Percentiles rank a stretch among this genome's conserved stretches.
Conservation (phyloP, 257 asterid species). For the Apocynum venetum region DNA sequence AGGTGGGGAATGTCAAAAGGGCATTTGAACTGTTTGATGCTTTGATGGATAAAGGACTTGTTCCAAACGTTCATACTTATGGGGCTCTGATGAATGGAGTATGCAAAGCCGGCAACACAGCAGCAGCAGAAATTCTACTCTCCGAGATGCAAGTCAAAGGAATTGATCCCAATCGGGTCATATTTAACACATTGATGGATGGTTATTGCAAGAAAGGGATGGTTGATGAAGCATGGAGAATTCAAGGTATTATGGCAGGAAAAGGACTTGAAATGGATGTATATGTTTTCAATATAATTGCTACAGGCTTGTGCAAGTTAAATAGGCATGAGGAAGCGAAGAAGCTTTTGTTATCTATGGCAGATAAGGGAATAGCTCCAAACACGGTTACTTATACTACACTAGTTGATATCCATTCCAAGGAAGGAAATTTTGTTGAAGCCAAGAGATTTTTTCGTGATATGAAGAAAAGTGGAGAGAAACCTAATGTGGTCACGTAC, state of each 20-base stretch:
- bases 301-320: slow-evolving; percentile 57
- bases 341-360: slow-evolving; percentile 54
- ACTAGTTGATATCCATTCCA: slow-evolving; percentile 50
- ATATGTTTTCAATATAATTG: slow-evolving; percentile 55
- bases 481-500: slow-evolving; percentile 26
- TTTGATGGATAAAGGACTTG: slow-evolving; percentile 56
- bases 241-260: slow-evolving; percentile 55
- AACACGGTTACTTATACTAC: slow-evolving; percentile 61
- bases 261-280: slow-evolving; percentile 72
- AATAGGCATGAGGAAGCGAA: slow-evolving; percentile 64
- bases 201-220: slow-evolving; percentile 81
- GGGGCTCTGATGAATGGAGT: slow-evolving; percentile 70
- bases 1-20: slow-evolving; percentile 41
- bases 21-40: slow-evolving; percentile 71
- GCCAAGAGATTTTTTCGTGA: slow-evolving; percentile 37
- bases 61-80: slow-evolving; percentile 64
- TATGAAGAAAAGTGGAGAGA: slow-evolving; percentile 30
- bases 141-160: slow-evolving; percentile 80
- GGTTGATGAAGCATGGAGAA: slow-evolving; percentile 65
- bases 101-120: slow-evolving; percentile 65
- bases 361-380: slow-evolving; percentile 46
- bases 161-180: slow-evolving; percentile 49
- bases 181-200: slow-evolving; percentile 77
- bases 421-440: slow-evolving; percentile 58
- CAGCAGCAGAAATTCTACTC: slow-evolving; percentile 58